Evolutionary conservation across 116 monocot genomes (phyloP).

Genomic region (Dioscorea cayenensis): DNA sequence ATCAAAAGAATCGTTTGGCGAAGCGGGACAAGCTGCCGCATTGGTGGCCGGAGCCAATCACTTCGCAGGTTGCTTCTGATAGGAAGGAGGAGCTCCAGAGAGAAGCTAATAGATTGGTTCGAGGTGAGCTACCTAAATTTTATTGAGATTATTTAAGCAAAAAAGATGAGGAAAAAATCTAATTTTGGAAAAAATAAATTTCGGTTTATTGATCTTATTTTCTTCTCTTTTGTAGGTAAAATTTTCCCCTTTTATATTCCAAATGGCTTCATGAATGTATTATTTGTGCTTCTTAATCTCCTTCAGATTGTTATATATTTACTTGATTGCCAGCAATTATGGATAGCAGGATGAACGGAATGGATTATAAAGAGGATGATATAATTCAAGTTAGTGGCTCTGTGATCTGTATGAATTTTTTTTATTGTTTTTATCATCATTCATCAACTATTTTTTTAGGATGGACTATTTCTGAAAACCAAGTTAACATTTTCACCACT

Average conservation of each 20-base stretch:
- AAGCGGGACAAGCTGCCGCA: slow-evolving; percentile 46
- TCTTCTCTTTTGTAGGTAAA: slow-evolving; percentile 40
- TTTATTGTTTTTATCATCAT: not conserved
- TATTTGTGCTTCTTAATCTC: slow-evolving; percentile 12
- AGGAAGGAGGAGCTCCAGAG: slow-evolving; percentile 37
- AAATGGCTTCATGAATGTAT: slow-evolving; percentile 14
- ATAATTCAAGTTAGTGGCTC: slow-evolving; percentile 77
- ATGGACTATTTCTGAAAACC: not conserved
- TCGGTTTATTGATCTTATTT: not conserved
- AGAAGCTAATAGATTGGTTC: slow-evolving; percentile 62
- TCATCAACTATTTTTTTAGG: not conserved
- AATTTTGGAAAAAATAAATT: no score
- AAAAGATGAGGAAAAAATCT: no score
- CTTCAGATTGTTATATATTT: slow-evolving; percentile 31
- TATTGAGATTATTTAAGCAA: not conserved
- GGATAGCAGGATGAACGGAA: slow-evolving; percentile 82
- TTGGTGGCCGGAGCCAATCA: slow-evolving; percentile 62
- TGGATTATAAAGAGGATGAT: slow-evolving; percentile 84
- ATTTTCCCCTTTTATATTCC: slow-evolving; percentile 7
- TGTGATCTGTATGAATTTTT: not conserved
- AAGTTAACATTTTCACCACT: no score
- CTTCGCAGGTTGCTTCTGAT: not conserved
- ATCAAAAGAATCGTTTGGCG: slow-evolving; percentile 4
- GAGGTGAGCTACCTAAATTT: slow-evolving; percentile 28
- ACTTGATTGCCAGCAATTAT: slow-evolving; percentile 80